Evolutionary conservation across 352 stramenopile genomes (phyloP).

Genomic region (Phytophthora lateralis): DNA sequence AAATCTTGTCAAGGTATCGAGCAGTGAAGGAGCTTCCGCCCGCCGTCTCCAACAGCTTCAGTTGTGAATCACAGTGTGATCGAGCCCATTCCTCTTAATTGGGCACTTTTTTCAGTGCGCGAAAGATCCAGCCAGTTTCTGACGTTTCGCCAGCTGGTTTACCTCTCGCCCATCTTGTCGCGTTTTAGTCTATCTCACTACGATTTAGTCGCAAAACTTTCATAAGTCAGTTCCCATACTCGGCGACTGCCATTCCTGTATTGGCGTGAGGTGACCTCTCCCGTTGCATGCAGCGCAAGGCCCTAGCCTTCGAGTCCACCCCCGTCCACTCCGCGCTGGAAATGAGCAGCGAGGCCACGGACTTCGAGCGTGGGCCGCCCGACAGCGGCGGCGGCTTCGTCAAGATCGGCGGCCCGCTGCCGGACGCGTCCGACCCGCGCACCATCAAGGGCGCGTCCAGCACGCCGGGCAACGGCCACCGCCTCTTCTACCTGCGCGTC

Average conservation of each 20-base stretch:
- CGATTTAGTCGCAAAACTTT: slow-evolving; percentile 1
- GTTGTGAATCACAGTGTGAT: no score
- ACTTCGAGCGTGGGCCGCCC: slow-evolving; percentile 66
- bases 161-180: not conserved
- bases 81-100: not conserved
- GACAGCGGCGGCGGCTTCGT: slow-evolving; percentile 60
- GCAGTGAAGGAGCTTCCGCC: no score
- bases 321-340: slow-evolving; percentile 31
- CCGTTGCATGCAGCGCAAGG: slow-evolving; percentile 35
- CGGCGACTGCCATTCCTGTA: slow-evolving; percentile 22
- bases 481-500: slow-evolving; percentile 81
- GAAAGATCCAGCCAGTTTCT: slow-evolving; percentile 31
- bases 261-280: not conserved
- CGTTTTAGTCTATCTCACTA: not conserved
- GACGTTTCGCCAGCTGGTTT: slow-evolving; percentile 23
- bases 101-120: not conserved
- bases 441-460: slow-evolving; percentile 58
- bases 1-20: no score
- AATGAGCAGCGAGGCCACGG: slow-evolving; percentile 47
- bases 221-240: slow-evolving; percentile 38
- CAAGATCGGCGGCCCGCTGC: slow-evolving; percentile 81
- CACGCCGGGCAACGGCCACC: slow-evolving; percentile 52
- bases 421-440: slow-evolving; percentile 72
- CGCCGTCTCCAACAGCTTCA: no score
- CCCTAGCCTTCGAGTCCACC: slow-evolving; percentile 30